These are phyloP conservation scores for Cnidoscolus chayamansa DNA, from an alignment of 441 rosid genomes.

Conservation along the genomic window DNA sequence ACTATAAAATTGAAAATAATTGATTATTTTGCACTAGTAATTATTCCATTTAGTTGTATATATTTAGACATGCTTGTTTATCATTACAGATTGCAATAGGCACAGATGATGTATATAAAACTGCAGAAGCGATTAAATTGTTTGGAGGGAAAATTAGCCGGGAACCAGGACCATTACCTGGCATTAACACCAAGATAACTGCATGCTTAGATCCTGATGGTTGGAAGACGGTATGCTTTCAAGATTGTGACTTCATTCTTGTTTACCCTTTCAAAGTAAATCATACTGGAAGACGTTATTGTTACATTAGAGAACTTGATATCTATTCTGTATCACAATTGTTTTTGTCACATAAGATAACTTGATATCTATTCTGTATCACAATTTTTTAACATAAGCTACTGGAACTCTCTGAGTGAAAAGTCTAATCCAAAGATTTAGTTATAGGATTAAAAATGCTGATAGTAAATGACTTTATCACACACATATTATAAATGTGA, in stretches of 20 bases:
- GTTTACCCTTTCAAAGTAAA: too few relatives aligned
- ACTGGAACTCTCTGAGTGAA: too few relatives aligned
- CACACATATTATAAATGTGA: neutral
- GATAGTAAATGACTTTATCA: too few relatives aligned
- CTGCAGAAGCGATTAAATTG: constrained; percentile 73
- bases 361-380: too few relatives aligned
- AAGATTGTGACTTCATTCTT: neutral
- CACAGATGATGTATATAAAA: constrained; percentile 89
- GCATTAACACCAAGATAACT: constrained; percentile 85
- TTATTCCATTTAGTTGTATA: constrained; percentile 5
- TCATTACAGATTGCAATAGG: constrained; percentile 78
- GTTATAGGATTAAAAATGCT: too few relatives aligned
- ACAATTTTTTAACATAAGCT: too few relatives aligned
- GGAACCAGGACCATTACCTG: constrained; percentile 93
- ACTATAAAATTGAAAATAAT: neutral
- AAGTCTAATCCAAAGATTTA: too few relatives aligned
- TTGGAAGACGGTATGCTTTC: constrained; percentile 74
- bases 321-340: too few relatives aligned
- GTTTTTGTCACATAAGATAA: too few relatives aligned
- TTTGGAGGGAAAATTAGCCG: constrained; percentile 70
- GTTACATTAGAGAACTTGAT: too few relatives aligned
- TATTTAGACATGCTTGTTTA: neutral
- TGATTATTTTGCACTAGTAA: neutral
- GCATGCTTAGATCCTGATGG: constrained; percentile 97
- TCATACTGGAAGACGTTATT: too few relatives aligned